These are phyloP conservation scores for Pyrenophora tritici-repentis DNA, from an alignment of 2,329 filamentous ascomycete species.

Conservation along the genomic window DNA sequence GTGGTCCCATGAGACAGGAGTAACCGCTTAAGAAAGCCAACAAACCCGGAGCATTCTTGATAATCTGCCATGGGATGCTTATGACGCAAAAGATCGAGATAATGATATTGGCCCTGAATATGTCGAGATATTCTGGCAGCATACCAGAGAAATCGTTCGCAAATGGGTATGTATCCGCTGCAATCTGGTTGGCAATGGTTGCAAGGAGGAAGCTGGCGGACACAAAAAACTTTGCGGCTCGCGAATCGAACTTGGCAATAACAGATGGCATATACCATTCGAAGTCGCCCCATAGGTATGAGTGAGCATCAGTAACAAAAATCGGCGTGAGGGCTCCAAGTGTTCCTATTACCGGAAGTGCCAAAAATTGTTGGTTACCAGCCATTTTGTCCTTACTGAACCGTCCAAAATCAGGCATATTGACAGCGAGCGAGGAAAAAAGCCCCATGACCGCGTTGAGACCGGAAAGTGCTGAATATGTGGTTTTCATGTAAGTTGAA, in stretches of 20 bases:
- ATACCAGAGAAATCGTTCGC: slow-evolving; percentile 44
- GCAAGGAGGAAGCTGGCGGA: slow-evolving; percentile 50
- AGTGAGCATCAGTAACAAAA: slow-evolving; percentile 54
- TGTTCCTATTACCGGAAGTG: slow-evolving; percentile 55
- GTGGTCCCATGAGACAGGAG: slow-evolving; percentile 45
- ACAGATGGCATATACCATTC: slow-evolving; percentile 57
- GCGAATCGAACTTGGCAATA: slow-evolving; percentile 52
- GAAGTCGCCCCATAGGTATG: slow-evolving; percentile 52
- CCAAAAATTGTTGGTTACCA: slow-evolving; percentile 54
- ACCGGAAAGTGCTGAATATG: slow-evolving; percentile 52
- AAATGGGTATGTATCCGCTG: slow-evolving; percentile 48
- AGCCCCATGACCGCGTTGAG: slow-evolving; percentile 57
- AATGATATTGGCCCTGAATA: slow-evolving; percentile 42
- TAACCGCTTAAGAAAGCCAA: slow-evolving; percentile 45
- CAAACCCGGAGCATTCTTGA: slow-evolving; percentile 43
- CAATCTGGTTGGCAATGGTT: slow-evolving; percentile 52
- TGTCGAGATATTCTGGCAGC: slow-evolving; percentile 45
- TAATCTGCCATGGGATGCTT: slow-evolving; percentile 46
- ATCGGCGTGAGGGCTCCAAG: slow-evolving; percentile 56
- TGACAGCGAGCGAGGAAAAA: slow-evolving; percentile 57
- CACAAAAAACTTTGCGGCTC: slow-evolving; percentile 51
- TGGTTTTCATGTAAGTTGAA: slow-evolving; percentile 50
- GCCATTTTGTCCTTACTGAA: slow-evolving; percentile 51
- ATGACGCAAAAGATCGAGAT: slow-evolving; percentile 44
- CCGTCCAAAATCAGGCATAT: slow-evolving; percentile 55